Percentiles rank a stretch among this genome's conserved stretches.
These are phyloP conservation scores for Torulaspora gathmanii DNA, from an alignment of 805 yeast species.

Conservation along the genomic window DNA sequence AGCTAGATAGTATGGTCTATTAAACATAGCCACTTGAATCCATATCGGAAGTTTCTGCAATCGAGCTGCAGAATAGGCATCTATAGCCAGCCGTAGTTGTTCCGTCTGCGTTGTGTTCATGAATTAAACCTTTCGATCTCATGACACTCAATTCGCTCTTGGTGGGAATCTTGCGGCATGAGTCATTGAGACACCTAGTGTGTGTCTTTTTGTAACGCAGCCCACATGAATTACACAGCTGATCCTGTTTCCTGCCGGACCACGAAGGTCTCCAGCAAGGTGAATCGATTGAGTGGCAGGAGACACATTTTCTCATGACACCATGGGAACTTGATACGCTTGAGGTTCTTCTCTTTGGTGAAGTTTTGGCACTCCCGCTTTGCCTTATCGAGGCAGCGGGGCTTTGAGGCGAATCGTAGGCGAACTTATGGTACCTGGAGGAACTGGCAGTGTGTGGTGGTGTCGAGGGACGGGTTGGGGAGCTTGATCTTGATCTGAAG, in stretches of 20 bases:
- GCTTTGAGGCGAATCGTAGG: slow-evolving; percentile 22
- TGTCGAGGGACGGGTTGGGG: slow-evolving; percentile 17
- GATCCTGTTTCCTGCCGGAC: slow-evolving; percentile 79
- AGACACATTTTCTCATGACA: slow-evolving; percentile 61
- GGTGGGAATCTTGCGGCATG: slow-evolving; percentile 87
- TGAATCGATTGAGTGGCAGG: slow-evolving; percentile 84
- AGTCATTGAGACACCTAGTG: slow-evolving; percentile 73
- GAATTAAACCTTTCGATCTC: slow-evolving; percentile 59
- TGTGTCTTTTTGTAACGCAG: slow-evolving; percentile 89
- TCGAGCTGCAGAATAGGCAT: slow-evolving; percentile 44
- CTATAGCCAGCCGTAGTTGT: slow-evolving; percentile 37
- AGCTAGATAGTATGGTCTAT: background rate
- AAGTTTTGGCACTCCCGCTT: slow-evolving; percentile 8
- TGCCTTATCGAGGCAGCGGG: slow-evolving; percentile 14
- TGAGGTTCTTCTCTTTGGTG: slow-evolving; percentile 13
- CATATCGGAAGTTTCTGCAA: slow-evolving; percentile 23
- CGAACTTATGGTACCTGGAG: slow-evolving; percentile 22
- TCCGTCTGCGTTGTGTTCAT: slow-evolving; percentile 32
- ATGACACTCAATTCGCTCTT: slow-evolving; percentile 92
- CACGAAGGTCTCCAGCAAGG: slow-evolving; percentile 99
- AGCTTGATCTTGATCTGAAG: slow-evolving; percentile 17
- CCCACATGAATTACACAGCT: slow-evolving; percentile 94
- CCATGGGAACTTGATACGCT: slow-evolving; percentile 12
- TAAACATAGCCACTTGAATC: background rate
- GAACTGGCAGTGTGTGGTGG: slow-evolving; percentile 15